Percentiles rank a stretch among this genome's conserved stretches.
Conservation (phyloP, 1,284 basidiomycete species). For the Veloporphyrellus conicus region DNA sequence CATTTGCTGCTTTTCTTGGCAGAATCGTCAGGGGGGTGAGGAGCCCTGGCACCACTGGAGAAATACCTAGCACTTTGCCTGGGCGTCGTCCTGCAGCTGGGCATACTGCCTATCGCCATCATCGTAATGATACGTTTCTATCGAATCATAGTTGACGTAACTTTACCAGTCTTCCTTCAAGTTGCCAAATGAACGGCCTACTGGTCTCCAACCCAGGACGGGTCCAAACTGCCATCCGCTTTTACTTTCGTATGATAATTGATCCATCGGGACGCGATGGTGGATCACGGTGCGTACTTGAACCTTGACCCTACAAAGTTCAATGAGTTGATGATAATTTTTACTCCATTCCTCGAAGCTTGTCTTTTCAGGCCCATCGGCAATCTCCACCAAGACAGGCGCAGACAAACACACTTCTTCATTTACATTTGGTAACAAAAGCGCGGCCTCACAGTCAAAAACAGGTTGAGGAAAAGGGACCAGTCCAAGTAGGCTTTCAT, state of each 20-base stretch:
- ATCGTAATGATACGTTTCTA: conserved; percentile 49
- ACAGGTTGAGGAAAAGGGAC: conserved; percentile 58
- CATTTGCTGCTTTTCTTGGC: conserved; percentile 59
- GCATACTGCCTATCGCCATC: conserved; percentile 50
- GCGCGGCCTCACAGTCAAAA: conserved; percentile 66
- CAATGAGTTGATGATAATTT: conserved; percentile 13
- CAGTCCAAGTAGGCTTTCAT: conserved; percentile 28
- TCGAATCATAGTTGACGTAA: conserved; percentile 4
- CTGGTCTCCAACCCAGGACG: conserved; percentile 24
- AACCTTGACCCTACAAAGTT: conserved; percentile 16
- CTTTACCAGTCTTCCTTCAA: conserved; percentile 20
- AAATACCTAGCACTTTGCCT: conserved; percentile 60
- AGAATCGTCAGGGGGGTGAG: conserved; percentile 41
- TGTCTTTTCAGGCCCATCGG: conserved; percentile 54
- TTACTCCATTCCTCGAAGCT: conserved; percentile 40
- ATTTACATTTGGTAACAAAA: conserved; percentile 73
- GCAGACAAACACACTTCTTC: conserved; percentile 75
- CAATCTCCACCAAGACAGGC: conserved; percentile 65
- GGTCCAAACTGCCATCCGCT: conserved; percentile 51
- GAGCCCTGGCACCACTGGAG: conserved; percentile 58
- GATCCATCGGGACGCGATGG: conserved; percentile 53
- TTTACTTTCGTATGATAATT: conserved; percentile 62
- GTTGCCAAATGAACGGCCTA: conserved; percentile 42
- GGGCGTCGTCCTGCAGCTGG: conserved; percentile 57
- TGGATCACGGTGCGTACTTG: conserved; percentile 62